Evolutionary conservation across 2,329 filamentous ascomycete genomes (phyloP).

Genomic region (Neophaeococcomyces mojaviensis): DNA sequence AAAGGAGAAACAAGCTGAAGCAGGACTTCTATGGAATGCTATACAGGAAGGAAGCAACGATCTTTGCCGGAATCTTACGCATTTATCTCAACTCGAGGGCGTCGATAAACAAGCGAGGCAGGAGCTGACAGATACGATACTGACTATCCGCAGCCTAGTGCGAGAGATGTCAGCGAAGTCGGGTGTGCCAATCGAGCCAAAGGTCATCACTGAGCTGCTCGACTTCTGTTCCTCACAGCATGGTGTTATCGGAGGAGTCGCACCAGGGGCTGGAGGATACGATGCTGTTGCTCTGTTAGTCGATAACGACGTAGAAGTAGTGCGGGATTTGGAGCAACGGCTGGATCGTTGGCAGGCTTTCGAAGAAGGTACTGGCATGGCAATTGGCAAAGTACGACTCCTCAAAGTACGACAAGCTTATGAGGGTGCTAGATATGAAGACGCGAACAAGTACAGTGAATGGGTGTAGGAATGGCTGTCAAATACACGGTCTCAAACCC

Average conservation of each 20-base stretch:
- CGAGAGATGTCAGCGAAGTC: conserved; percentile 67
- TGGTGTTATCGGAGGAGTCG: conserved; percentile 83
- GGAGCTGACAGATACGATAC: conserved; percentile 46
- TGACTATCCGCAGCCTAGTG: conserved; percentile 53
- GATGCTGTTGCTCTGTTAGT: conserved; percentile 81
- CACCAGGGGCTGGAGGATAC: conserved; percentile 88
- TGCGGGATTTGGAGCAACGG: conserved; percentile 52
- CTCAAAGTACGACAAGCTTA: conserved; percentile 40
- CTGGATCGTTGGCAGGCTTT: conserved; percentile 57
- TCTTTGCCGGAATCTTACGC: conserved; percentile 57
- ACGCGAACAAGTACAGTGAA: conserved; percentile 30
- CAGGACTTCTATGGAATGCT: conserved; percentile 63
- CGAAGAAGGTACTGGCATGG: conserved; percentile 35
- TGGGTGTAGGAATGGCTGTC: conserved; percentile 27
- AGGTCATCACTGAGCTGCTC: conserved; percentile 73
- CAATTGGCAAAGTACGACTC: conserved; percentile 38
- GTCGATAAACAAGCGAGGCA: conserved; percentile 42
- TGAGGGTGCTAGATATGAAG: conserved; percentile 37
- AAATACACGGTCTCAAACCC: not conserved
- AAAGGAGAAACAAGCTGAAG: conserved; percentile 53
- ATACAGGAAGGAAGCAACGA: conserved; percentile 68
- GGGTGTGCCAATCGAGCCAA: conserved; percentile 81
- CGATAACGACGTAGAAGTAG: conserved; percentile 60
- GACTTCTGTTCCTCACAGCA: conserved; percentile 64
- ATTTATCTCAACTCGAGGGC: conserved; percentile 38